Evolutionary conservation across 306 rosid species (phyloP).

Genomic region (Cucurbita maxima): DNA sequence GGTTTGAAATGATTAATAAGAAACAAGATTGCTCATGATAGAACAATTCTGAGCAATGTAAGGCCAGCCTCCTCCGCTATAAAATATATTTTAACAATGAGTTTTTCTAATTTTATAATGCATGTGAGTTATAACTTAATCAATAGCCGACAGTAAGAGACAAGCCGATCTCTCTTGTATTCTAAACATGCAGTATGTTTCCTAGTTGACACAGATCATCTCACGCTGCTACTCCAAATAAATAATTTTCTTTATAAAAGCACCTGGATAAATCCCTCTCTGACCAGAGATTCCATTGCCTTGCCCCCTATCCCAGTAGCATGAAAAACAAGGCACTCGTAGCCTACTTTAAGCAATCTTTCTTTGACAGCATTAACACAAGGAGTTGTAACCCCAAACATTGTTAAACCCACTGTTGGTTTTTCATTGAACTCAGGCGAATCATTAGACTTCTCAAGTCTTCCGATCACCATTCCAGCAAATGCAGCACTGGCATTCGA

Average conservation of each 20-base stretch:
- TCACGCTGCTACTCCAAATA: not conserved
- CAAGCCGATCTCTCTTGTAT: not conserved
- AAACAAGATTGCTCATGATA: not conserved
- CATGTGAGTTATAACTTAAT: not conserved
- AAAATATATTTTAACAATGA: not conserved
- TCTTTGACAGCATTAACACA: conserved; percentile 60
- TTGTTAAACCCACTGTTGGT: conserved; percentile 61
- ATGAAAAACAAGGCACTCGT: conserved; percentile 74
- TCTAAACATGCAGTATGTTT: not conserved
- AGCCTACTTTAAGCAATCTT: conserved; percentile 58
- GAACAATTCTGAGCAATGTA: not conserved
- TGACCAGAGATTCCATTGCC: conserved; percentile 88
- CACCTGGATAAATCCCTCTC: conserved; percentile 83
- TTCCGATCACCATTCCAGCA: conserved; percentile 76
- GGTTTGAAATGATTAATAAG: not conserved
- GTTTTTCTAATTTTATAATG: not conserved
- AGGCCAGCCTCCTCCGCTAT: not conserved
- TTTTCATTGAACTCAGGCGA: conserved; percentile 20
- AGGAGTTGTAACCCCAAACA: conserved; percentile 87
- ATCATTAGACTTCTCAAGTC: conserved; percentile 27
- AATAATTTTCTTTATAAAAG: not conserved
- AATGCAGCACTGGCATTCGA: conserved; percentile 77
- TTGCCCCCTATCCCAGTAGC: conserved; percentile 93
- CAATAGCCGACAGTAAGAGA: not conserved
- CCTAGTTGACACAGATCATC: not conserved